Evolutionary conservation across 345 rosid species (phyloP).

Genomic region (Cochlearia excelsa): DNA sequence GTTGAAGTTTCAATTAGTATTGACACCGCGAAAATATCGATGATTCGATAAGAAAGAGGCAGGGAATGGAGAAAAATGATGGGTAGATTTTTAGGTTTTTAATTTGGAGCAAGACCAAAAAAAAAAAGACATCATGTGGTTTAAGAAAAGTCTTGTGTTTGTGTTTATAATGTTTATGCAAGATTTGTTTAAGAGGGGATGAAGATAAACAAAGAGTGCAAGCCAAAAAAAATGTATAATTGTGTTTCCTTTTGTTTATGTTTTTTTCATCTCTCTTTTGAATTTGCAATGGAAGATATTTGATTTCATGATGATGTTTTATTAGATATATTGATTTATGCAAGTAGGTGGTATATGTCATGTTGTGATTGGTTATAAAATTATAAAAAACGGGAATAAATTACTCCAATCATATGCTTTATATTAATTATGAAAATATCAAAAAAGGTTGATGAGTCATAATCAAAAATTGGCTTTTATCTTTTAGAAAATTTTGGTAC

Average conservation of each 20-base stretch:
- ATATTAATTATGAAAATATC: conserved; percentile 2
- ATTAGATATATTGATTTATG: neutral
- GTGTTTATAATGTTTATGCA: conserved; percentile 34
- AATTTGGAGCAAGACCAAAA: conserved; percentile 22
- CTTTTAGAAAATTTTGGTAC: conserved; percentile 25
- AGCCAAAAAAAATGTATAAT: conserved; percentile 30
- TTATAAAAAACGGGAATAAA: neutral
- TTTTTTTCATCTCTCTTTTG: conserved; percentile 21
- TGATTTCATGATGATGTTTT: conserved; percentile 12
- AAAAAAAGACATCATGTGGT: conserved; percentile 21
- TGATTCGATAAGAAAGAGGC: neutral
- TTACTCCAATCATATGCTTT: conserved; percentile 26
- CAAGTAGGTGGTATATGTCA: conserved; percentile 21
- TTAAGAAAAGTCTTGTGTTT: conserved; percentile 33
- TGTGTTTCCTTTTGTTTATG: conserved; percentile 36
- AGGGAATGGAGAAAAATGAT: conserved; percentile 11
- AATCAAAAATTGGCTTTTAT: conserved; percentile 27
- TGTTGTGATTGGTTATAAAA: conserved; percentile 16
- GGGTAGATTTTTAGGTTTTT: conserved; percentile 16
- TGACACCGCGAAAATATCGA: neutral
- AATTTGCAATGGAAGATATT: conserved; percentile 31
- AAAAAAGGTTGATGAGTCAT: conserved; percentile 27
- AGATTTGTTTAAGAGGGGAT: conserved; percentile 22
- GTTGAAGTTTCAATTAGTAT: conserved; percentile 29
- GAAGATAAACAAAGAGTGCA: conserved; percentile 30